phyloP scores from a whole-genome alignment of 352 stramenopile genomes.

The Globisporangium nagaii region DNA sequence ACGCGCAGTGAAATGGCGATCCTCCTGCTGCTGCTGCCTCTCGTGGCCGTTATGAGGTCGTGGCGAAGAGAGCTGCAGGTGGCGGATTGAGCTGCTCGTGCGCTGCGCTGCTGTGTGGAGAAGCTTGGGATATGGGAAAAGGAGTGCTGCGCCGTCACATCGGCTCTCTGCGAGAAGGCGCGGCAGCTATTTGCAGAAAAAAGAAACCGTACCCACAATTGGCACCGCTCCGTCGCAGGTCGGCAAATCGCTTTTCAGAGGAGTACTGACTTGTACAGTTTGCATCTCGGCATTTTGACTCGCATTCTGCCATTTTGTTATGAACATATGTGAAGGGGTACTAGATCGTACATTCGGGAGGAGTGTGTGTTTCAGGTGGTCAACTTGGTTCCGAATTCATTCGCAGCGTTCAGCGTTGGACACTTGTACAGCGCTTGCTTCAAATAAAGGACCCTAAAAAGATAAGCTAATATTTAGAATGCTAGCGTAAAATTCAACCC shows the following conservation, averaged over 20 bases:
- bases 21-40: background rate
- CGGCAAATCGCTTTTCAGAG: background rate
- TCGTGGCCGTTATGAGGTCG: background rate
- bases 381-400: background rate
- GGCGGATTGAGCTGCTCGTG: too few relatives aligned
- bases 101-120: background rate
- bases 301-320: too few relatives aligned
- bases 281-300: fast-evolving
- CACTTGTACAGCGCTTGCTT: background rate
- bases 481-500: too few relatives aligned
- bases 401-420: background rate
- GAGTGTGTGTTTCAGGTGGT: background rate
- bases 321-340: background rate
- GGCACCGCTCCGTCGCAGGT: background rate
- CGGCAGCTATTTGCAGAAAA: background rate
- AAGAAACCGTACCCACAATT: conserved; percentile 5
- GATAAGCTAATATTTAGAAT: too few relatives aligned
- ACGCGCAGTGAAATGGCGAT: background rate
- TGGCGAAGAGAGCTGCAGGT: too few relatives aligned
- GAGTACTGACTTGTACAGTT: background rate
- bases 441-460: background rate
- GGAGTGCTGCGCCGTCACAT: too few relatives aligned
- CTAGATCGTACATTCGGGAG: too few relatives aligned
- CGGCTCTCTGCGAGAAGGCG: background rate
- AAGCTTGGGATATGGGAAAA: background rate